Evolutionary conservation across 106 monocot species (phyloP), one percentile per base, ranked within the genome.

Genomic region (Xerophyta viscosa): DNA sequence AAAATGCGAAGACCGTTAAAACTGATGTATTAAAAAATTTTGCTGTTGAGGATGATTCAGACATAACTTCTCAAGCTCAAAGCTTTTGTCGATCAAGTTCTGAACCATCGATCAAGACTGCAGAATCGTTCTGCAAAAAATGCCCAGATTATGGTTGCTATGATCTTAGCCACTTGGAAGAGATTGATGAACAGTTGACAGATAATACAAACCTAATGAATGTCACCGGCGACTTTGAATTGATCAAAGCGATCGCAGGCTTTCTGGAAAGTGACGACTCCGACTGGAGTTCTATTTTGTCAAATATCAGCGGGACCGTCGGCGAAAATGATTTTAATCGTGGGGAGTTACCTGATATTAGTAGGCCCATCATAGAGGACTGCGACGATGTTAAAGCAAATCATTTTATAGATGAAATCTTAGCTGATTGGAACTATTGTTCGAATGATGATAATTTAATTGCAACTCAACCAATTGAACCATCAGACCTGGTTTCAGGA

Each of bases 381-480:
- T n/a, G n/a, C n/a, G n/a, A n/a, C n/a, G n/a, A n/a, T n/a, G n/a
- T n/a, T n/a, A n/a, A n/a, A n/a, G n/a, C 42, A 55, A 61, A 66
- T 14, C 29, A 44, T 29, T 46, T 57, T 11, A 27, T 76, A 23
- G 74, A 85, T 58, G 54, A 56, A 20, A 24, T 70, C 7, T 41
- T 69, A 63, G 41, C 61, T 3, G 31, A 56, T 52, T 60, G 56
- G 30, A 54, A 60, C 25, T 17, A 37, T 62, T 48, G 46, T 46
- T 49, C 66, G 30, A 48, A 71, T 65, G 68, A 67, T 55, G 54
- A 53, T 50, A 21, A 45, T 51, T 57, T 49, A 11, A 39, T 53
- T 29, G 52, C 24, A 44, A 52, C 61, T 7, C 27, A 20, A 36
- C 21, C 22, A 30, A 12, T 23, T 2, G 62, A 37, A 46, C 69